Evolutionary conservation across 257 asterid species (phyloP), one percentile per base, ranked within the genome.

Genomic region (Salvia hispanica): DNA sequence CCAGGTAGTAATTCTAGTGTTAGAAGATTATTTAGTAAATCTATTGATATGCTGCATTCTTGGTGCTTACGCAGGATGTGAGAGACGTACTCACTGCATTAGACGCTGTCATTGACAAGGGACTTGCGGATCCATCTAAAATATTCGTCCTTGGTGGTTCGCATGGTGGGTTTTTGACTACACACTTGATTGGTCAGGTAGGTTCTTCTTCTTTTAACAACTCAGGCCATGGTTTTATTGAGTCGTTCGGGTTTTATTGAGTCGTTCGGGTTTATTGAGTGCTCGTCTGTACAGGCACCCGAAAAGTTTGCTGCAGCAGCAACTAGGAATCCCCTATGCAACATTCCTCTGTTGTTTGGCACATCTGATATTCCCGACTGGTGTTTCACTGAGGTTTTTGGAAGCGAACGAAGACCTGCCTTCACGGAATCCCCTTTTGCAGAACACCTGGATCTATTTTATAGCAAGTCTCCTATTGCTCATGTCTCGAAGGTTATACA

Each of bases 161-260:
- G 3, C 99, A 94, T 70, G 99, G 99, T 75, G 99, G 99, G 62
- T 94, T 94, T 74, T 75, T 94, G 77, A 74, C 95, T 6, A 91
- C 97, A 0, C 97, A 88, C 82, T 83, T 94, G 88, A 87, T 91
- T 59, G 99, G 99, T 34, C 99, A 94, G 96, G 99, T 39, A 34
- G 39, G 6, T 34, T 0, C 6, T 34, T 34, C 39, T 34, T 34
- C 43, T 39, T 39, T 6, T 6, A 39, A 39, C 43, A 39, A 39
- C 8, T 39, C 43, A 39, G 7, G 0, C 6, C 43, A 8, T 6
- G 43, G 43, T 39, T 39, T 7, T 39, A 39, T 7, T 39, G 43
- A 39, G 2, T 8, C 43, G 43, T 8, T 39, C 43, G 43, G 43
- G 9, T 39, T 25, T 25, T 6, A 5, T 5, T 39, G 7, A 39